Conservation (phyloP, 1,284 basidiomycete species). For the Moesziomyces antarcticus region DNA sequence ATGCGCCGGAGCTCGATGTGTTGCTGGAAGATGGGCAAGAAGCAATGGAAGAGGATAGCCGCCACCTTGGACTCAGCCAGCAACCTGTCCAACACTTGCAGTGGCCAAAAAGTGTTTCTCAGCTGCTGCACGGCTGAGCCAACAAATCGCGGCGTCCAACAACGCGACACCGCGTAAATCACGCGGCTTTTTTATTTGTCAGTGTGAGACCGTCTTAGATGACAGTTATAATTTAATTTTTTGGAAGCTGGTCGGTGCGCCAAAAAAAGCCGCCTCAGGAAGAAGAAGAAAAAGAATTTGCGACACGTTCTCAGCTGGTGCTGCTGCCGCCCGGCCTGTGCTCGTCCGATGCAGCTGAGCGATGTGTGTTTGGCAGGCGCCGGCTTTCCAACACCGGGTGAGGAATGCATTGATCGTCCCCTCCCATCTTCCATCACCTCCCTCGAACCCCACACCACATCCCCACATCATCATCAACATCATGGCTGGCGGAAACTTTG, state of each 20-base stretch:
- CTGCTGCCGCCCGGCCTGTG: neutral
- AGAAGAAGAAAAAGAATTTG: constrained; percentile 1
- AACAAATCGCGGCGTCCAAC: neutral
- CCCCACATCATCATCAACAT: constrained; percentile 4
- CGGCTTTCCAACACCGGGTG: constrained; percentile 1
- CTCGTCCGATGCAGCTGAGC: neutral
- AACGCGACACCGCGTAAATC: constrained; percentile 20
- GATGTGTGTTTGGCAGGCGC: too few relatives aligned
- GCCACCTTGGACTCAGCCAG: neutral
- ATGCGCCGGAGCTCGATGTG: neutral
- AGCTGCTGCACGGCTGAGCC: neutral
- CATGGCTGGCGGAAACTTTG: constrained; percentile 58
- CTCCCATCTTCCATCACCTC: constrained; percentile 2
- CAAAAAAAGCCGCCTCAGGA: neutral
- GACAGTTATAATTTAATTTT: too few relatives aligned
- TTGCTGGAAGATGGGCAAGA: neutral
- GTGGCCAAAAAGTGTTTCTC: constrained; percentile 2
- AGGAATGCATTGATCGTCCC: neutral
- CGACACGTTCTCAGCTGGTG: neutral
- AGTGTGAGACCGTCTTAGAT: too few relatives aligned
- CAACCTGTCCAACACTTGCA: constrained; percentile 15
- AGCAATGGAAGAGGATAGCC: neutral
- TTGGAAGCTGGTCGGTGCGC: neutral
- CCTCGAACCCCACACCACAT: neutral
- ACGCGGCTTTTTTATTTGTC: neutral